These are phyloP conservation scores for Solanum sparsipilum DNA, from an alignment of 257 asterid genomes.

Conservation along the genomic window DNA sequence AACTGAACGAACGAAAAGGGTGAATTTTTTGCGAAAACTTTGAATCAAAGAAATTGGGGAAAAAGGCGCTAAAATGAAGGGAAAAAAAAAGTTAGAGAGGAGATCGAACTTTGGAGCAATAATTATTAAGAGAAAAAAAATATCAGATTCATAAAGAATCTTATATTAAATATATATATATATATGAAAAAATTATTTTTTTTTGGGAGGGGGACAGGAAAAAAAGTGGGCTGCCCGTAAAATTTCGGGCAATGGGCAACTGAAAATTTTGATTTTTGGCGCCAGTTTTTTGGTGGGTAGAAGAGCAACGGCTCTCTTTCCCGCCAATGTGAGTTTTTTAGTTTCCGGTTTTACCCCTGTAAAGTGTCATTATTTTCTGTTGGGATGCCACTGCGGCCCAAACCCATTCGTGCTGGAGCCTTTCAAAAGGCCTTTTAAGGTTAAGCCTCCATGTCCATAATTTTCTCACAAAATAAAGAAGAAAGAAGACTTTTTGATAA, in stretches of 20 bases:
- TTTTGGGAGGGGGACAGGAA: not conserved
- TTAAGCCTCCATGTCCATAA: not conserved
- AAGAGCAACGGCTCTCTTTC: conserved; percentile 37
- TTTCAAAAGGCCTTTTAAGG: not conserved
- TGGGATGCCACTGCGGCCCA: not conserved
- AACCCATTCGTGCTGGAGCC: not conserved
- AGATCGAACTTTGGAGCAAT: not conserved
- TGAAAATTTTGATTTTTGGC: conserved; percentile 30
- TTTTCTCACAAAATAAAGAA: not conserved
- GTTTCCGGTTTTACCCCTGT: not conserved
- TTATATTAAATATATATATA: not conserved
- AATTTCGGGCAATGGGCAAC: conserved; percentile 29
- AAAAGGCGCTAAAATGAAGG: conserved; percentile 52
- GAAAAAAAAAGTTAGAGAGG: not conserved
- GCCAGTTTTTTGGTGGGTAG: conserved; percentile 32
- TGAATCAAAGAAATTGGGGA: conserved; percentile 4
- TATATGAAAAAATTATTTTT: not conserved
- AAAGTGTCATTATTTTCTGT: not conserved
- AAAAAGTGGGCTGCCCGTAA: conserved; percentile 34
- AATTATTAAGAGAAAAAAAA: not conserved
- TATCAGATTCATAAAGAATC: not conserved
- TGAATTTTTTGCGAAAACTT: not conserved
- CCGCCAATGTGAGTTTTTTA: not conserved
- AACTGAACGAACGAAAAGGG: conserved; percentile 23
- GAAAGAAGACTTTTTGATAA: not conserved